Evolutionary conservation across 2,329 filamentous ascomycete genomes (phyloP).

Genomic region (Madurella fahalii): DNA sequence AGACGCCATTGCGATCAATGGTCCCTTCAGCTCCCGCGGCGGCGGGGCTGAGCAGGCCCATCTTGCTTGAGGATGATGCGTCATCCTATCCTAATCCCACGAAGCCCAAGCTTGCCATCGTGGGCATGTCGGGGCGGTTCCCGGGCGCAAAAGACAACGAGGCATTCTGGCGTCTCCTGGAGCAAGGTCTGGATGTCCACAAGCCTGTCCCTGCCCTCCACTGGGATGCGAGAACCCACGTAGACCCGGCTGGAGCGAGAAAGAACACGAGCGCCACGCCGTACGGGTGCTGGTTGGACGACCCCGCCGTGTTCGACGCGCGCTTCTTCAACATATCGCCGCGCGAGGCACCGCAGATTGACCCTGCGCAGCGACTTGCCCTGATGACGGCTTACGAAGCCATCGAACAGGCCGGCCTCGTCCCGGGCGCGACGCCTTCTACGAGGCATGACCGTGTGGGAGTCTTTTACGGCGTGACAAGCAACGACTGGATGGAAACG

Average conservation of each 20-base stretch:
- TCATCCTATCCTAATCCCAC: too few relatives aligned
- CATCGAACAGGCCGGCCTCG: slow-evolving; percentile 69
- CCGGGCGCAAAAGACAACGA: slow-evolving; percentile 55
- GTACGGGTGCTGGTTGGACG: slow-evolving; percentile 65
- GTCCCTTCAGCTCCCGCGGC: too few relatives aligned
- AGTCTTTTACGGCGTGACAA: slow-evolving; percentile 71
- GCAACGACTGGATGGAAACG: slow-evolving; percentile 72
- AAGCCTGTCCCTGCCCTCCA: slow-evolving; percentile 53
- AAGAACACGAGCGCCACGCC: slow-evolving; percentile 26
- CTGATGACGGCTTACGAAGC: slow-evolving; percentile 75
- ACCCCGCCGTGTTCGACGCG: slow-evolving; percentile 70
- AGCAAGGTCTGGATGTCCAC: slow-evolving; percentile 59
- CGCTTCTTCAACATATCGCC: slow-evolving; percentile 82
- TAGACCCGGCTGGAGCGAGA: background rate
- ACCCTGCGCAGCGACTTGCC: slow-evolving; percentile 73
- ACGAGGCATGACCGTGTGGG: slow-evolving; percentile 57
- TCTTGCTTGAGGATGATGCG: too few relatives aligned
- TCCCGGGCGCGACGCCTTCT: slow-evolving; percentile 62
- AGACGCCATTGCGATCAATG: too few relatives aligned
- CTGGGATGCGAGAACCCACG: background rate
- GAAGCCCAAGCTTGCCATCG: slow-evolving; percentile 45
- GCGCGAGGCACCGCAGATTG: slow-evolving; percentile 68
- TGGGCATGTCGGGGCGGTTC: slow-evolving; percentile 63
- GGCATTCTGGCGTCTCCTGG: slow-evolving; percentile 63
- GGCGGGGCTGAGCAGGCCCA: too few relatives aligned